These are phyloP conservation scores for Mycena kentingensis DNA, from an alignment of 768 basidiomycete genomes.

Conservation along the genomic window DNA sequence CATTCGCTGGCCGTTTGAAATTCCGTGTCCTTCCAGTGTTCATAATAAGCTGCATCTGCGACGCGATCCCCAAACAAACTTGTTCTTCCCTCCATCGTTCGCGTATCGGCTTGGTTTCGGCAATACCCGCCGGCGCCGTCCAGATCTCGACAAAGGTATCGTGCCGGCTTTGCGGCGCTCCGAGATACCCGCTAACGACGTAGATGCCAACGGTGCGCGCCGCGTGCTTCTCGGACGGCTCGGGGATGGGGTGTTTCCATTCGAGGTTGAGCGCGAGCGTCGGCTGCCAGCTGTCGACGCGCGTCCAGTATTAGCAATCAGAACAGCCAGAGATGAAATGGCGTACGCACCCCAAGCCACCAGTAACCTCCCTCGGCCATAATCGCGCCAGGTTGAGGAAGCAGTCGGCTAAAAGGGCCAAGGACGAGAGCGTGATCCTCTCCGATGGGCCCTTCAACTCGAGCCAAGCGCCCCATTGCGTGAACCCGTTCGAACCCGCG, in stretches of 20 bases:
- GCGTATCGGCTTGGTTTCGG: conserved; percentile 23
- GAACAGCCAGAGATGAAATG: not conserved
- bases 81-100: conserved; percentile 42
- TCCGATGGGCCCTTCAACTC: not conserved
- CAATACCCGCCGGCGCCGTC: conserved; percentile 42
- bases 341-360: not conserved
- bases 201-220: conserved; percentile 39
- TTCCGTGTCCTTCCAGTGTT: not conserved
- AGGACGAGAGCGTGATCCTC: not conserved
- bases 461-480: not conserved
- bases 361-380: not conserved
- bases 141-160: conserved; percentile 42
- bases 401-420: not conserved
- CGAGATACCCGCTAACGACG: conserved; percentile 15
- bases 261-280: not conserved
- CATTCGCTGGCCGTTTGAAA: too few relatives aligned
- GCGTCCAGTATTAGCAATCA: not conserved
- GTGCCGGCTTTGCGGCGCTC: conserved; percentile 40
- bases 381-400: not conserved
- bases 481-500: not conserved
- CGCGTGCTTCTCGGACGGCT: conserved; percentile 8
- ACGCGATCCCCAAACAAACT: conserved; percentile 44
- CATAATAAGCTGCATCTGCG: conserved; percentile 41
- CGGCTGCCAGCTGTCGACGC: not conserved
- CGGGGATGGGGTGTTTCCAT: not conserved